Percentiles rank a stretch among this genome's conserved stretches.
phyloP scores from a whole-genome alignment of 768 basidiomycete genomes.

The Tubosaeta sp. region DNA sequence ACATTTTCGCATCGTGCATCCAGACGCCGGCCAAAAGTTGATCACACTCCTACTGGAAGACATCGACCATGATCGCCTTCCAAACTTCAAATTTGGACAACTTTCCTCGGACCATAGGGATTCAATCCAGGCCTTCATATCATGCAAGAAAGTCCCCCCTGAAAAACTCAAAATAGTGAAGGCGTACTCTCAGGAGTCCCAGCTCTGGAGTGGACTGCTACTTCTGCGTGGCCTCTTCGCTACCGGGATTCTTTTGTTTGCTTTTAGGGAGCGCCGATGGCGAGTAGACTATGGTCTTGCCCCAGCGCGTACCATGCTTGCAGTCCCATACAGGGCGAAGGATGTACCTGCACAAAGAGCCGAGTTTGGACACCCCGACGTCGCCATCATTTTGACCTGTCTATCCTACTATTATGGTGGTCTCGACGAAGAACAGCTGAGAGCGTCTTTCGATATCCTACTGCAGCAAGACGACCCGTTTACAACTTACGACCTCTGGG shows the following conservation, averaged over 20 bases:
- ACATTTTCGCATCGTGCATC: conserved; percentile 8
- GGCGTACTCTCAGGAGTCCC: neutral
- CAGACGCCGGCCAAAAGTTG: conserved; percentile 2
- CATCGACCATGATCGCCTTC: conserved; percentile 6
- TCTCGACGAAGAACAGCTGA: conserved; percentile 14
- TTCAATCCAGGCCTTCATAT: conserved; percentile 10
- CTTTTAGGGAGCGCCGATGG: conserved; percentile 22
- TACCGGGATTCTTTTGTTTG: conserved; percentile 16
- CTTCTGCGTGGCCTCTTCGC: conserved; percentile 24
- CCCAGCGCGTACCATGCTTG: conserved; percentile 14
- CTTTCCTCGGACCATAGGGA: neutral
- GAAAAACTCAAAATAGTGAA: neutral
- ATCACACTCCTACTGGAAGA: conserved; percentile 4
- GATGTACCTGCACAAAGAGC: conserved; percentile 22
- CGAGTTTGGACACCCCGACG: conserved; percentile 28
- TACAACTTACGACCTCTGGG: conserved; percentile 19
- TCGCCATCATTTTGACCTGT: conserved; percentile 11
- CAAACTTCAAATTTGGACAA: conserved; percentile 4
- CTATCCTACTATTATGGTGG: conserved; percentile 24
- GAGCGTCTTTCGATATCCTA: conserved; percentile 12
- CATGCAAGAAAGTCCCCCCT: neutral
- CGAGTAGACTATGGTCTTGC: conserved; percentile 24
- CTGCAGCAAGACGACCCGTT: conserved; percentile 18
- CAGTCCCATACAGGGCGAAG: conserved; percentile 28
- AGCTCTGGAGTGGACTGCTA: conserved; percentile 12